Percentiles rank a stretch among this genome's conserved stretches.
phyloP scores from a whole-genome alignment of 2,329 filamentous ascomycete genomes.

The Hypoxylon sp. region DNA sequence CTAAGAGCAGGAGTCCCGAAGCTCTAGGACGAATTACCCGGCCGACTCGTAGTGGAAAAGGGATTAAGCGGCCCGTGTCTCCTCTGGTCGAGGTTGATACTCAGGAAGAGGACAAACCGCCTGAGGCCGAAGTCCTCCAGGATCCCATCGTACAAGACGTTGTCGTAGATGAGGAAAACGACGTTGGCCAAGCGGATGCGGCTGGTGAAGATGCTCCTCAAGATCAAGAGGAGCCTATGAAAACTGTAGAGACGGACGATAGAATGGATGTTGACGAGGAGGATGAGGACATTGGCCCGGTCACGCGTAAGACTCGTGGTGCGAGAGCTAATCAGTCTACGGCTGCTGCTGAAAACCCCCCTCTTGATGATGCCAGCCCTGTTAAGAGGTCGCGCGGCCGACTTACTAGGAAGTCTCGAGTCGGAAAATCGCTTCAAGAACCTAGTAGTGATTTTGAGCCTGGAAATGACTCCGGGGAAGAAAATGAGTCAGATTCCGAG shows the following conservation, averaged over 20 bases:
- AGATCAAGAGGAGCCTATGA: constrained; percentile 52
- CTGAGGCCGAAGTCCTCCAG: constrained; percentile 56
- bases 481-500: constrained; percentile 61
- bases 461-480: constrained; percentile 71
- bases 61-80: constrained; percentile 64
- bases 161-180: constrained; percentile 37
- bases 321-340: constrained; percentile 42
- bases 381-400: constrained; percentile 60
- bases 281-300: constrained; percentile 65
- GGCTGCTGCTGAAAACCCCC: constrained; percentile 42
- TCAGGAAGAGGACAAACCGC: constrained; percentile 61
- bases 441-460: constrained; percentile 75
- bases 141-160: constrained; percentile 52
- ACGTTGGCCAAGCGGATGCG: constrained; percentile 37
- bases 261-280: constrained; percentile 57
- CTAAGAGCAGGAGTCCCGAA: constrained; percentile 71
- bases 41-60: constrained; percentile 66
- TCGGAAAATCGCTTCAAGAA: constrained; percentile 65
- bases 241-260: constrained; percentile 54
- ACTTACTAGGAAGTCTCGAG: constrained; percentile 64
- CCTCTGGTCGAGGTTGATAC: constrained; percentile 67
- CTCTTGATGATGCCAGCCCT: constrained; percentile 48
- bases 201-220: constrained; percentile 38
- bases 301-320: constrained; percentile 63
- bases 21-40: constrained; percentile 60